Percentiles rank a stretch among this genome's conserved stretches.
These are phyloP conservation scores for Populus hybrid DNA, from an alignment of 441 rosid species.

Conservation along the genomic window DNA sequence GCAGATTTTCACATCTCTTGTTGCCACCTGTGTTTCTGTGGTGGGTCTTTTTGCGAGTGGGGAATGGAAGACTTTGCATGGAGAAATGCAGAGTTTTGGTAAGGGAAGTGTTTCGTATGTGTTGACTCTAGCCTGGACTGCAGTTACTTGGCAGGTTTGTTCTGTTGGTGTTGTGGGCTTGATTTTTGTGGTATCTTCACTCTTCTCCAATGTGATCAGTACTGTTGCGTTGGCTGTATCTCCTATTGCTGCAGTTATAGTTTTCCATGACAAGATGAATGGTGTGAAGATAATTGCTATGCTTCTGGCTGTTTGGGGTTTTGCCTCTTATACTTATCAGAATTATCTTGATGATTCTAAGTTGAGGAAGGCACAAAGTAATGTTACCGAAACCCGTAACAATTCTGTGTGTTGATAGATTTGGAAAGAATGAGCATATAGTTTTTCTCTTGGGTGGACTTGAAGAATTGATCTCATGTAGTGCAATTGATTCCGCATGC, in stretches of 20 bases:
- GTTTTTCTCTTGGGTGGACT: background rate
- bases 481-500: too few species aligned
- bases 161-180: constrained; percentile 92
- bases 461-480: too few species aligned
- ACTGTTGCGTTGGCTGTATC: constrained; percentile 77
- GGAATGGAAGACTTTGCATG: constrained; percentile 74
- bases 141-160: constrained; percentile 82
- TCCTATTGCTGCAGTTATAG: constrained; percentile 65
- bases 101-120: constrained; percentile 62
- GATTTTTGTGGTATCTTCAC: constrained; percentile 79
- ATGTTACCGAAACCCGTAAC: constrained; percentile 19
- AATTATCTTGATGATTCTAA: constrained; percentile 64
- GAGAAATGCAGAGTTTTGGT: constrained; percentile 60
- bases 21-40: constrained; percentile 51
- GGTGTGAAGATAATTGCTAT: constrained; percentile 72
- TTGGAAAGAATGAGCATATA: background rate
- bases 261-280: constrained; percentile 74
- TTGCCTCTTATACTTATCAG: constrained; percentile 70
- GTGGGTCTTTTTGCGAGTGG: constrained; percentile 77
- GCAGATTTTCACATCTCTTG: constrained; percentile 72
- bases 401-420: constrained; percentile 13
- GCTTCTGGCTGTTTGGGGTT: constrained; percentile 81
- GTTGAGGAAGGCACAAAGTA: constrained; percentile 37
- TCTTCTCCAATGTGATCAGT: constrained; percentile 86
- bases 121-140: constrained; percentile 64